phyloP scores from a whole-genome alignment of 306 rosid genomes.

The Hippophae gyantsensis region DNA sequence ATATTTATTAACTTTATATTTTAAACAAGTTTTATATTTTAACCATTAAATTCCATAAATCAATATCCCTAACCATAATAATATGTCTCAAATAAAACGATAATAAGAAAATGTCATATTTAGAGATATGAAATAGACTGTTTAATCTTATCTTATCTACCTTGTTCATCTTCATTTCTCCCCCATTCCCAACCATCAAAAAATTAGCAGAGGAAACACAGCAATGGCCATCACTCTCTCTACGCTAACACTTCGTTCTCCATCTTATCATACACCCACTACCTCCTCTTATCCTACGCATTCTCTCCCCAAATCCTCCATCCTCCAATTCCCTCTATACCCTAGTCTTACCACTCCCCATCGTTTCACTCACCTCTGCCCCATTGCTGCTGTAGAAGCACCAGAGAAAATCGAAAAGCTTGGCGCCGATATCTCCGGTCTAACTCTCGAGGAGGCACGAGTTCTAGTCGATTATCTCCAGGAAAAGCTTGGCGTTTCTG shows the following conservation, averaged over 20 bases:
- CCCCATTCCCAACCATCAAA: too few species aligned
- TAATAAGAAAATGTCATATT: too few species aligned
- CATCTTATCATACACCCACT: slow-evolving; percentile 26
- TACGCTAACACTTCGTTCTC: slow-evolving; percentile 35
- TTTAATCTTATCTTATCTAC: too few species aligned
- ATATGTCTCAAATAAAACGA: too few species aligned
- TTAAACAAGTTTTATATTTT: too few species aligned
- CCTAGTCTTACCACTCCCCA: slow-evolving; percentile 20
- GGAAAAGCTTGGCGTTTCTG: slow-evolving; percentile 88
- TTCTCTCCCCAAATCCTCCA: slow-evolving; percentile 22
- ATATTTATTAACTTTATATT: too few species aligned
- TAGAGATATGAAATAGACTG: too few species aligned
- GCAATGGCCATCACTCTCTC: slow-evolving; percentile 55
- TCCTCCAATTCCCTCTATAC: slow-evolving; percentile 31
- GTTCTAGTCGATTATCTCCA: slow-evolving; percentile 74
- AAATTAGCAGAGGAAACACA: background rate
- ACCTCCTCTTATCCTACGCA: slow-evolving; percentile 27
- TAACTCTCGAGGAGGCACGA: slow-evolving; percentile 77
- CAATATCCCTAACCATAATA: too few species aligned
- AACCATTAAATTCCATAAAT: too few species aligned
- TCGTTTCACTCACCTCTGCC: slow-evolving; percentile 48
- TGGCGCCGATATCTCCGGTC: slow-evolving; percentile 52
- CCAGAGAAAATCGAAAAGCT: slow-evolving; percentile 57
- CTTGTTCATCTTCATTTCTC: too few species aligned
- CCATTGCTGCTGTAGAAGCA: slow-evolving; percentile 48